Percentiles rank a stretch among this genome's conserved stretches.
Conservation (phyloP, 2,329 filamentous ascomycete genomes). For the Aspergillus quadricinctus region DNA sequence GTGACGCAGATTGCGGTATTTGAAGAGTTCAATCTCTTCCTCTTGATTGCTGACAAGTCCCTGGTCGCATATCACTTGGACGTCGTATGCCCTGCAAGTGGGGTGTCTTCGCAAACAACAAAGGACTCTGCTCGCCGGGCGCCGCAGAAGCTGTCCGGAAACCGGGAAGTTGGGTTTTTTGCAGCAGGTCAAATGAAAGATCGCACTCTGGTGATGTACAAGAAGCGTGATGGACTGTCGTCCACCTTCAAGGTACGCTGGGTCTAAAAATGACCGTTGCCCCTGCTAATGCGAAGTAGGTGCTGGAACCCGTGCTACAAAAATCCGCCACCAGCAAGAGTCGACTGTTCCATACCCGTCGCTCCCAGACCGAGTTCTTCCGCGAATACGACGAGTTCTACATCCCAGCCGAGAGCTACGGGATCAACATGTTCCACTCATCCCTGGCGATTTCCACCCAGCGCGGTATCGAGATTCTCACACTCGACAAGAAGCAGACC, state of each 20-base stretch:
- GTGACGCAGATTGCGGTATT: constrained; percentile 93
- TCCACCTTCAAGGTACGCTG: constrained; percentile 72
- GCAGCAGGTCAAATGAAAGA: constrained; percentile 97
- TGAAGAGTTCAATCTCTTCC: constrained; percentile 89
- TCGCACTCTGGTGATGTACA: constrained; percentile 89
- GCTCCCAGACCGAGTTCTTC: constrained; percentile 87
- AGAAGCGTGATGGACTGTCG: constrained; percentile 86
- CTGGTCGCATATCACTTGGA: constrained; percentile 93
- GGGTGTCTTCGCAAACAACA: constrained; percentile 48
- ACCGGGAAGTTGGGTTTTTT: constrained; percentile 94
- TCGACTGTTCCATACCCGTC: constrained; percentile 58
- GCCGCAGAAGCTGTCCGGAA: constrained; percentile 82
- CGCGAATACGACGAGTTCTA: constrained; percentile 99
- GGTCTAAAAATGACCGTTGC: not conserved
- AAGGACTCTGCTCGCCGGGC: constrained; percentile 73
- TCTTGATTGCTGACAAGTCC: constrained; percentile 86
- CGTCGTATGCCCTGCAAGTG: constrained; percentile 60
- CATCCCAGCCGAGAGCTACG: constrained; percentile 90
- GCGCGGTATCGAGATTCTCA: constrained; percentile 92
- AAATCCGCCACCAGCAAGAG: constrained; percentile 82
- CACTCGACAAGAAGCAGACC: constrained; percentile 92
- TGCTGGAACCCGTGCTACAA: constrained; percentile 91
- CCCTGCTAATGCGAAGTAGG: constrained; percentile 42
- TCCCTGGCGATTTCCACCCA: constrained; percentile 88
- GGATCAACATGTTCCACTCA: constrained; percentile 92